Evolutionary conservation across 2,329 filamentous ascomycete genomes (phyloP), one percentile per base, ranked within the genome.

Genomic region (Sporothrix pallida): DNA sequence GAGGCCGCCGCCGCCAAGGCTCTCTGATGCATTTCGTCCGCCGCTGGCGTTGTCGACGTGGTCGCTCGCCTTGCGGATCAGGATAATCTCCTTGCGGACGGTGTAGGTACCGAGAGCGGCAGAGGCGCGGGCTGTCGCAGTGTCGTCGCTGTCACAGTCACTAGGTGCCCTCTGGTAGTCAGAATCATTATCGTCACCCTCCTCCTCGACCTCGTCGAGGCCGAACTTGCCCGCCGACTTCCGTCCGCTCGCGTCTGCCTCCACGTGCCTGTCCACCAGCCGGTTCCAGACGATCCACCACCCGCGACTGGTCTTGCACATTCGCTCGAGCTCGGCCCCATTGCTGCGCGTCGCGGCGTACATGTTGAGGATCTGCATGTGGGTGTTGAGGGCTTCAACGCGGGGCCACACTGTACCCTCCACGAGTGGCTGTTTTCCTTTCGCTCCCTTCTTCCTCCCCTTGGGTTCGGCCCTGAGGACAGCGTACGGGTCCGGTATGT

Each of bases 271-370:
- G 3, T 85, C 85, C 6, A 86, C 78, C 26, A 91, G 82, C 31
- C 88, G 84, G 67, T 86, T 89, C 90, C 90, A 92, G 37, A 91
- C 89, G 44, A 92, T 84, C 90, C 90, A 92, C 89, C 90, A 92
- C 0, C 89, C 90, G 48, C 89, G 86, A 63, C 83, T 88, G 3
- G 90, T 92, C 83, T 92, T 91, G 77, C 87, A 88, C 1, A 89
- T 91, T 23, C 88, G 84, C 79, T 92, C 90, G 3, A 88, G 79
- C 74, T 88, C 87, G 3, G 81, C 80, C 17, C 77, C 76, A 50
- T 83, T 80, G 1, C 79, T 80, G 5, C 85, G 82, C 1, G 87
- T 87, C 9, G 83, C 80, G 20, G 82, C 81, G 76, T 88, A 87
- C 9, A 88, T 85, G 77, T 87, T 87, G 42, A 92, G 83, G 12